phyloP scores from a whole-genome alignment of 73 alveolate genomes.

The Paraurostyla sp. region DNA sequence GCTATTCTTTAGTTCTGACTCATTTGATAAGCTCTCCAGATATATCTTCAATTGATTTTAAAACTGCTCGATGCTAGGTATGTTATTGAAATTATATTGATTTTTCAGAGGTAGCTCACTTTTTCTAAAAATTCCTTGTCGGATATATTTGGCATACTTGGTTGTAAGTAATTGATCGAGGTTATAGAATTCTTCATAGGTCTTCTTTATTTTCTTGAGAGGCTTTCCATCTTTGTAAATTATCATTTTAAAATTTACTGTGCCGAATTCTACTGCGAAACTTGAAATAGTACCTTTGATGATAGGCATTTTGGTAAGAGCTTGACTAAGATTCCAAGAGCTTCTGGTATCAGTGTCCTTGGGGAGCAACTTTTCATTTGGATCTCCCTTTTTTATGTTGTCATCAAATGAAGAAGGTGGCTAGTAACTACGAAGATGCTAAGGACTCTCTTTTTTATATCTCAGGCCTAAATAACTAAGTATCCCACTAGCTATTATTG shows the following conservation, averaged over 20 bases:
- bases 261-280: slow-evolving; percentile 30
- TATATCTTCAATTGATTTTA: background rate
- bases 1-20: slow-evolving; percentile 8
- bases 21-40: slow-evolving; percentile 25
- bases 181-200: slow-evolving; percentile 12
- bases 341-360: background rate
- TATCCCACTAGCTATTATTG: background rate
- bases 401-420: background rate
- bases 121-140: background rate
- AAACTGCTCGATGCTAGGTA: slow-evolving; percentile 8
- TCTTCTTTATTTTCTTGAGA: slow-evolving; percentile 19
- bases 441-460: slow-evolving; percentile 16
- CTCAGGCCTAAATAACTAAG: background rate
- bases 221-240: background rate
- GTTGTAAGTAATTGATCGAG: slow-evolving; percentile 38
- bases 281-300: slow-evolving; percentile 37
- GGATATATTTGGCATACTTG: slow-evolving; percentile 26
- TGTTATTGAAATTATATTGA: slow-evolving; percentile 31
- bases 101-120: slow-evolving; percentile 35
- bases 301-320: slow-evolving; percentile 10
- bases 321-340: background rate
- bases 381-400: background rate
- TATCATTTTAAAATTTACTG: slow-evolving; percentile 23
- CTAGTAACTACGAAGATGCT: background rate
- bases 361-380: background rate